Conservation (phyloP, 2,329 filamentous ascomycete genomes). For the Berkeleyomyces rouxiae region DNA sequence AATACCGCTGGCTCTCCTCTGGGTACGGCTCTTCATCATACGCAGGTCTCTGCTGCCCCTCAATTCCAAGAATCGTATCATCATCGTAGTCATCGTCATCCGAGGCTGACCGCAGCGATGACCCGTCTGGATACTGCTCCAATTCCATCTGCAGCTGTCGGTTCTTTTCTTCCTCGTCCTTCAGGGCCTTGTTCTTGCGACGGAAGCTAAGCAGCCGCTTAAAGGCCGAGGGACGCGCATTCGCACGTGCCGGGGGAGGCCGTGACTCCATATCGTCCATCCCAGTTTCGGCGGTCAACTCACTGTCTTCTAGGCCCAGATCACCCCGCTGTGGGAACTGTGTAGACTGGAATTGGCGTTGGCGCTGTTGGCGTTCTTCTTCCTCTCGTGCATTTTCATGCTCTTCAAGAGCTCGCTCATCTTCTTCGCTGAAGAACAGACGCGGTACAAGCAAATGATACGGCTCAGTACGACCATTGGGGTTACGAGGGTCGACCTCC, state of each 20-base stretch:
- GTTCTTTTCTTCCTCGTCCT: neutral
- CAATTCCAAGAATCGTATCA: neutral
- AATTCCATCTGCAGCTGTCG: neutral
- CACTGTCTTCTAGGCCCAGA: neutral
- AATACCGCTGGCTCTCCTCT: slow-evolving; percentile 5
- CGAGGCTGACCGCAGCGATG: neutral
- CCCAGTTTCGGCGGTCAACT: neutral
- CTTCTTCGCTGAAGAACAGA: slow-evolving; percentile 41
- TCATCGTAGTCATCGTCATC: slow-evolving; percentile 5
- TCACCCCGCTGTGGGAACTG: neutral
- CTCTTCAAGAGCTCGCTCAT: slow-evolving; percentile 18
- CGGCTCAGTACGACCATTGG: slow-evolving; percentile 70
- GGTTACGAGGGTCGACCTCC: slow-evolving; percentile 73
- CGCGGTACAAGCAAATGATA: slow-evolving; percentile 77
- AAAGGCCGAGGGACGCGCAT: neutral
- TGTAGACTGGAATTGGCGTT: slow-evolving; percentile 14
- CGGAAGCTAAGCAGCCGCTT: slow-evolving; percentile 7
- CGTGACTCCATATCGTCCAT: neutral
- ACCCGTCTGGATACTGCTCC: neutral
- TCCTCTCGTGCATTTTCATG: slow-evolving; percentile 12
- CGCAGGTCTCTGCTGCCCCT: neutral
- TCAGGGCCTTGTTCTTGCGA: neutral
- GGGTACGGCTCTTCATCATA: slow-evolving; percentile 6
- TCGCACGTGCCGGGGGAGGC: neutral
- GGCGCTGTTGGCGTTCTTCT: slow-evolving; percentile 12